These are phyloP conservation scores for Penicillium digitatum DNA, from an alignment of 2,329 filamentous ascomycete species.

Conservation along the genomic window DNA sequence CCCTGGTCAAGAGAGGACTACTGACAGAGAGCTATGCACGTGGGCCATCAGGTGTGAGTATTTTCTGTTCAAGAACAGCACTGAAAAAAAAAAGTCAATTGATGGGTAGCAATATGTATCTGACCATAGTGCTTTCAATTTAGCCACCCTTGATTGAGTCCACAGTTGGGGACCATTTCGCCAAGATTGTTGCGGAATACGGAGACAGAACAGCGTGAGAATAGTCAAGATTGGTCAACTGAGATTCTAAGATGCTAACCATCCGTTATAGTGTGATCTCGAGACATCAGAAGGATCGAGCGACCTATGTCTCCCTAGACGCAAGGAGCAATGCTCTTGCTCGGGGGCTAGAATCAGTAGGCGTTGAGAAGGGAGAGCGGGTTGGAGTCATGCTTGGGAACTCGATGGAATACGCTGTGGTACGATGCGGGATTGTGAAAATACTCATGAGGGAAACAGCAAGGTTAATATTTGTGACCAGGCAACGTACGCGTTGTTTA, in stretches of 20 bases:
- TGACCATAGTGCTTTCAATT: background rate
- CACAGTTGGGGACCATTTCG: conserved; percentile 47
- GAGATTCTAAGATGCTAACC: background rate
- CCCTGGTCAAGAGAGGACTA: conserved; percentile 11
- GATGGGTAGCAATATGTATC: background rate
- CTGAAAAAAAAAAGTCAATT: background rate
- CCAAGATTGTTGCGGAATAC: conserved; percentile 40
- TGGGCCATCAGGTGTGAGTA: conserved; percentile 23
- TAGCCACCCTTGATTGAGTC: conserved; percentile 47
- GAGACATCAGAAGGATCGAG: conserved; percentile 57
- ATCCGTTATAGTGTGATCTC: conserved; percentile 50
- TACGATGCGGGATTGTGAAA: conserved; percentile 37
- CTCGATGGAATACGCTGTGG: conserved; percentile 72
- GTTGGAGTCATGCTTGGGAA: conserved; percentile 87
- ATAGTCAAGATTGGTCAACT: background rate
- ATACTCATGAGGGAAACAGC: no score
- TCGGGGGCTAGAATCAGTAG: conserved; percentile 62
- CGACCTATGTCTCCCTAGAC: conserved; percentile 76
- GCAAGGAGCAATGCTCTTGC: conserved; percentile 71
- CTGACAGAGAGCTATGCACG: conserved; percentile 25
- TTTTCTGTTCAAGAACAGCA: background rate
- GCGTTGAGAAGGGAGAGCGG: conserved; percentile 75
- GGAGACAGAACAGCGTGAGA: conserved; percentile 52
- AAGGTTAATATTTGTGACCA: conserved; percentile 18
- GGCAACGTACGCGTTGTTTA: conserved; percentile 81